Percentiles rank a stretch among this genome's conserved stretches.
Evolutionary conservation across 1,284 basidiomycete genomes (phyloP).

Genomic region (Ceratorhiza oryzae-sativae): DNA sequence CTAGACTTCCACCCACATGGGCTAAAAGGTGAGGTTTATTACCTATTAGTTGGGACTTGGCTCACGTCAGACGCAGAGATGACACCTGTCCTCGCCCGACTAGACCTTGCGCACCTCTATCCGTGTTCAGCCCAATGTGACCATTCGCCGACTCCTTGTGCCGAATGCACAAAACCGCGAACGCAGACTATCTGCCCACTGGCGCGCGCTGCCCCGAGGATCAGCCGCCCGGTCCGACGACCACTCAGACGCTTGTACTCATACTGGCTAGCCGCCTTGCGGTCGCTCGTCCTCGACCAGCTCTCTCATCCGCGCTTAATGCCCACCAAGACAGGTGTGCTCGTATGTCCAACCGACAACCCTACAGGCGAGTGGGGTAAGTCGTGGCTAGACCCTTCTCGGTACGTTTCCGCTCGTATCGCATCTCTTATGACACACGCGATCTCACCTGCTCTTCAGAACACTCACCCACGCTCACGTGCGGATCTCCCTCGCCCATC

Average conservation of each 20-base stretch:
- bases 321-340: slow-evolving; percentile 12
- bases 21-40: slow-evolving; percentile 23
- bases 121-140: slow-evolving; percentile 25
- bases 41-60: neutral
- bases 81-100: neutral
- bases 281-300: slow-evolving; percentile 23
- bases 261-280: slow-evolving; percentile 29
- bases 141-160: neutral
- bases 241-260: slow-evolving; percentile 20
- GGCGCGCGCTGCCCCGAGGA: neutral
- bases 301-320: slow-evolving; percentile 22
- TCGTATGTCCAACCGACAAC: slow-evolving; percentile 9
- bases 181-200: slow-evolving; percentile 18
- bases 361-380: slow-evolving; percentile 37
- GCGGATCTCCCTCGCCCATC: slow-evolving; percentile 31
- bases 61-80: slow-evolving; percentile 24
- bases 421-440: neutral
- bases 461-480: slow-evolving; percentile 34
- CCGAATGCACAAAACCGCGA: slow-evolving; percentile 36
- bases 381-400: slow-evolving; percentile 25
- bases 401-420: slow-evolving; percentile 17
- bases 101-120: slow-evolving; percentile 24
- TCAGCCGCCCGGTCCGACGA: slow-evolving; percentile 23
- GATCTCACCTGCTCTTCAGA: slow-evolving; percentile 7
- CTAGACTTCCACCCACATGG: slow-evolving; percentile 23